Evolutionary conservation across 805 yeast species (phyloP), one percentile per base, ranked within the genome.

Genomic region (Zygosaccharomyces gambellarensis): DNA sequence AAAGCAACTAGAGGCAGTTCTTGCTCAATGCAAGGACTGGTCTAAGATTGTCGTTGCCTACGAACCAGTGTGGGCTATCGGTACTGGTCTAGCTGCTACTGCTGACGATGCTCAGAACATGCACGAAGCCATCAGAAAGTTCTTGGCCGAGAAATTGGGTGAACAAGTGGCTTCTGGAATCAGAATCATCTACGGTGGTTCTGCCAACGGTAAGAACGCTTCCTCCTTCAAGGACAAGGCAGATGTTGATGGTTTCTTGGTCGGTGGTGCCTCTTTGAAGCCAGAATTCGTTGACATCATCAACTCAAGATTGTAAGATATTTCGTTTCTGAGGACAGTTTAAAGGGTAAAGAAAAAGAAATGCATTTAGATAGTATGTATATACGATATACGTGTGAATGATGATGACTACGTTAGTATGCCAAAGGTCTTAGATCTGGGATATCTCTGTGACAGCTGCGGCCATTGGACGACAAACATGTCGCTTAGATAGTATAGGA

Each of bases 21-120:
- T 86, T 65, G 85, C 82, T 69, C 77, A 84, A 54, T 83, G 89
- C 56, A 65, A 70, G 65, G 97, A 90, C 83, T 92, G 98, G 98
- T 65, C 85, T 57, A 79, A 87, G 72, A 78, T 94, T 60, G 98
- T 94, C 59, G 76, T 94, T 71, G 99, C 99, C 67, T 94, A 94
- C 78, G 99, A 94, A 79, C 99, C 99, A 64, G 96, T 94, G 61
- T 94, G 99, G 99, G 99, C 99, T 64, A 94, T 94, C 65, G 99
- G 99, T 72, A 90, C 98, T 63, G 99, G 99, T 69, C 82, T 94
- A 69, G 97, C 98, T 65, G 98, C 99, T 55, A 94, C 99, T 63
- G 90, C 99, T 61, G 87, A 86, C 61, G 99, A 94, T 70, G 99
- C 99, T 61, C 97, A 94, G 78, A 89, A 84, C 60, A 88, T 94